phyloP scores from a whole-genome alignment of 306 rosid species.

The Cucurbita ficifolia region DNA sequence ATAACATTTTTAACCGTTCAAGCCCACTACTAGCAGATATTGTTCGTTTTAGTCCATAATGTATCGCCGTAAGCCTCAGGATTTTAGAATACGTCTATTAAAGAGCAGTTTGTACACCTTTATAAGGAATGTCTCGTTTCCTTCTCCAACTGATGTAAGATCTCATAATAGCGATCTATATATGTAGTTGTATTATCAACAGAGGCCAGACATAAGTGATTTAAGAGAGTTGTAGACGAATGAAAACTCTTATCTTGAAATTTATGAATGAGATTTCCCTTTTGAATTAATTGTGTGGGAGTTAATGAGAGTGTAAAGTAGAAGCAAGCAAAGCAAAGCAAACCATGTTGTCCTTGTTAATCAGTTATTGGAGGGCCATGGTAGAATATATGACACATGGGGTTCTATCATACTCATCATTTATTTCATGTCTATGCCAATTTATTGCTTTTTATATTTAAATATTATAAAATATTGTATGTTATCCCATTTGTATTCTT shows the following conservation, averaged over 20 bases:
- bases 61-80: no score
- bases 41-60: no score
- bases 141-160: no score
- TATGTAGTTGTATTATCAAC: no score
- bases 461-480: neutral
- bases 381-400: neutral
- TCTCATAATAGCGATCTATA: no score
- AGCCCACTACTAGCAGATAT: no score
- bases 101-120: no score
- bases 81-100: no score
- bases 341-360: slow-evolving; percentile 5
- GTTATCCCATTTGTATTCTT: neutral
- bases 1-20: no score
- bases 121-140: no score
- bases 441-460: neutral
- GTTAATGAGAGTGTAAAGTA: neutral
- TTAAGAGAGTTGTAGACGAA: neutral
- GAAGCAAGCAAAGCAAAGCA: slow-evolving; percentile 7
- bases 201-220: neutral
- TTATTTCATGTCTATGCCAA: neutral
- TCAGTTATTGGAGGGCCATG: slow-evolving; percentile 3
- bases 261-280: neutral
- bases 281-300: neutral
- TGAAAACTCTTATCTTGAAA: neutral
- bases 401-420: neutral